These are phyloP conservation scores for Arachis hypogaea DNA, from an alignment of 306 rosid genomes.

Conservation along the genomic window DNA sequence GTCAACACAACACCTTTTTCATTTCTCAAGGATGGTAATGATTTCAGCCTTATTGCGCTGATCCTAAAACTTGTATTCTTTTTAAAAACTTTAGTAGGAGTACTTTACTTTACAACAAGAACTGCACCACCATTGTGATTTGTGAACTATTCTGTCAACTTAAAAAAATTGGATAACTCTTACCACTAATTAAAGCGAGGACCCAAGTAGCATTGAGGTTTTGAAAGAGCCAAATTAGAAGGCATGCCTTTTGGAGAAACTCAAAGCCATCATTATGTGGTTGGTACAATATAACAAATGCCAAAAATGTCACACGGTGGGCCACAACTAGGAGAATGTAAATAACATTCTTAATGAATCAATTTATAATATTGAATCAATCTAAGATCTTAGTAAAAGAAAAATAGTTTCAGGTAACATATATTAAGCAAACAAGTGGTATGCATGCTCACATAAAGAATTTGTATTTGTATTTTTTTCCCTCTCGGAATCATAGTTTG, in stretches of 20 bases:
- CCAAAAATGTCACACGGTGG: slow-evolving; percentile 29
- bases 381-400: too few species aligned
- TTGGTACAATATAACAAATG: background rate
- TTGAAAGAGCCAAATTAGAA: slow-evolving; percentile 32
- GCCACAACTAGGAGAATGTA: background rate
- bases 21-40: too few species aligned
- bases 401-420: too few species aligned
- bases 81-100: background rate
- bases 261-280: slow-evolving; percentile 28
- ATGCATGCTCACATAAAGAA: too few species aligned
- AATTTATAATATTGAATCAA: too few species aligned
- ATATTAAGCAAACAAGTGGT: too few species aligned
- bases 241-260: slow-evolving; percentile 29
- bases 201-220: slow-evolving; percentile 38
- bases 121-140: slow-evolving; percentile 12
- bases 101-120: background rate
- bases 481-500: background rate
- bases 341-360: background rate
- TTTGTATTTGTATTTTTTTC: background rate
- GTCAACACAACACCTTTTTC: too few species aligned
- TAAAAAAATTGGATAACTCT: slow-evolving; percentile 35
- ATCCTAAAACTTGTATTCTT: slow-evolving; percentile 13
- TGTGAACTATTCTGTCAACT: slow-evolving; percentile 26
- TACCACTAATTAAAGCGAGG: slow-evolving; percentile 49
- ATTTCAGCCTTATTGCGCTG: too few species aligned